Conservation (phyloP, 805 yeast genomes). For the Barnettozyma vustinii region DNA sequence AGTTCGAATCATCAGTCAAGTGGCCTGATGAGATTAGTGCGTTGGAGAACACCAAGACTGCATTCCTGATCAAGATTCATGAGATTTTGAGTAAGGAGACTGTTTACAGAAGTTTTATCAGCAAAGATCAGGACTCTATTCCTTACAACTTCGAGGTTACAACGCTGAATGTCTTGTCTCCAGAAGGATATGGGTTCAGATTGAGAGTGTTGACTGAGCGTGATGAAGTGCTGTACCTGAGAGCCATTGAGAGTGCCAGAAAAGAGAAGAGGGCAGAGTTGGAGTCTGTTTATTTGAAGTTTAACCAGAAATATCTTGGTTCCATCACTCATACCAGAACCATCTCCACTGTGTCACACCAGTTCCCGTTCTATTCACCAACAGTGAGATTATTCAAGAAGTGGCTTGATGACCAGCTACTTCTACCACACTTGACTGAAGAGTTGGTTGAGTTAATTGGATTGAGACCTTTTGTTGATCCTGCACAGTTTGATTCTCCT, state of each 20-base stretch:
- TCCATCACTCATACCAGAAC: constrained; percentile 78
- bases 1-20: constrained; percentile 81
- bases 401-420: constrained; percentile 83
- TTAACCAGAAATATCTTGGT: constrained; percentile 58
- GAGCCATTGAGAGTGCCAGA: constrained; percentile 63
- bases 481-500: constrained; percentile 81
- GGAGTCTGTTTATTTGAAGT: constrained; percentile 58
- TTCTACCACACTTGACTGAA: constrained; percentile 66
- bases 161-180: constrained; percentile 62
- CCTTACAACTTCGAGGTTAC: constrained; percentile 60
- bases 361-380: constrained; percentile 69
- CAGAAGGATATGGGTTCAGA: constrained; percentile 86
- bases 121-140: constrained; percentile 56
- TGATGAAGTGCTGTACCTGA: constrained; percentile 67
- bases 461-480: constrained; percentile 78
- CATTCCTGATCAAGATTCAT: constrained; percentile 72
- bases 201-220: constrained; percentile 75
- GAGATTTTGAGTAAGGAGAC: constrained; percentile 42
- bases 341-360: constrained; percentile 61
- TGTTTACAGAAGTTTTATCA: constrained; percentile 51
- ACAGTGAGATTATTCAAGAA: constrained; percentile 79
- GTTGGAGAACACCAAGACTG: constrained; percentile 84
- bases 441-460: constrained; percentile 81
- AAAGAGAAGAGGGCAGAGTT: constrained; percentile 53
- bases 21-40: constrained; percentile 95